These are phyloP conservation scores for Karstenula rhodostoma DNA, from an alignment of 2,329 filamentous ascomycete genomes.

Conservation along the genomic window DNA sequence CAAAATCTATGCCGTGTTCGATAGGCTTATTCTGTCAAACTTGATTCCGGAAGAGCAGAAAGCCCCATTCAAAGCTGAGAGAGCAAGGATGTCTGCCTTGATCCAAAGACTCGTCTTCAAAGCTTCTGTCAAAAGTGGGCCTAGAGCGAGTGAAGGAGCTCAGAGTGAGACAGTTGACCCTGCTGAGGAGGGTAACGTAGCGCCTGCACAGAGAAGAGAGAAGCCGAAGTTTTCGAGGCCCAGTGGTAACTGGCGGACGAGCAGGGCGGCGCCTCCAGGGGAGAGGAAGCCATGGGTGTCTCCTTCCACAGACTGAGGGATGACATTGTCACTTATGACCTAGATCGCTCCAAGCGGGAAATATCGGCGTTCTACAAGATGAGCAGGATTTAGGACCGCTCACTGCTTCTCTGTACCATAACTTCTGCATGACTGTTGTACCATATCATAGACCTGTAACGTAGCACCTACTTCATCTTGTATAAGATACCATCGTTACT, in stretches of 20 bases:
- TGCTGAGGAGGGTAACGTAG: neutral
- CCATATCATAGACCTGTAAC: constrained; percentile 3
- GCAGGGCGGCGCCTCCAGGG: constrained; percentile 24
- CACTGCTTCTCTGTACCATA: constrained; percentile 2
- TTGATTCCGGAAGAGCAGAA: constrained; percentile 41
- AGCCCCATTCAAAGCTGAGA: constrained; percentile 34
- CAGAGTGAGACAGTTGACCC: neutral
- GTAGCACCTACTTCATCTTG: neutral
- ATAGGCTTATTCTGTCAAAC: constrained; percentile 41
- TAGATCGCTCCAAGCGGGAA: neutral
- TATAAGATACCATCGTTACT: neutral
- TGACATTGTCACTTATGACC: constrained; percentile 15
- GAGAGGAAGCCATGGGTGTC: constrained; percentile 26
- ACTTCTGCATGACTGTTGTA: neutral
- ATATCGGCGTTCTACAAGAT: neutral
- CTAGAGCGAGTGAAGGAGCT: neutral
- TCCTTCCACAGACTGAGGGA: neutral
- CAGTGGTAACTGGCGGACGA: constrained; percentile 24
- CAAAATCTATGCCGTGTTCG: constrained; percentile 40
- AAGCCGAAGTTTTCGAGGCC: neutral
- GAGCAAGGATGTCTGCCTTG: constrained; percentile 37
- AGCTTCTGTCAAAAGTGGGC: constrained; percentile 4
- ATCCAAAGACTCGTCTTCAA: constrained; percentile 32
- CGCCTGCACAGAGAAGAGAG: constrained; percentile 8
- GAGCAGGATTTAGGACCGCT: neutral